Percentiles rank a stretch among this genome's conserved stretches.
Conservation (phyloP, 257 asterid species). For the Ophiorrhiza pumila region DNA sequence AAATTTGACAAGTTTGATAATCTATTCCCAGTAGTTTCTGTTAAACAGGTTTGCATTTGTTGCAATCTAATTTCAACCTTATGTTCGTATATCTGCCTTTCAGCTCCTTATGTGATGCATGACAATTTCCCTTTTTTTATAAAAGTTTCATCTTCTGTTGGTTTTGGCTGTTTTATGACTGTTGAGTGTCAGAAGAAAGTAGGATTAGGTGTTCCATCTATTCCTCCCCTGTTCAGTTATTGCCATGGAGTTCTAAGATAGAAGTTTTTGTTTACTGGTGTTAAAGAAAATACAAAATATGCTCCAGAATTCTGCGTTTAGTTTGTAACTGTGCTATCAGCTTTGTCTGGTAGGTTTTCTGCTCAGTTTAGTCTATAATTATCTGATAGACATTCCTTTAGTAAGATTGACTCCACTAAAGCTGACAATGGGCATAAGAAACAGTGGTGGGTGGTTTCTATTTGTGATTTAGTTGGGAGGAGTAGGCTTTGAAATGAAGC, state of each 20-base stretch:
- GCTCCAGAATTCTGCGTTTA: neutral
- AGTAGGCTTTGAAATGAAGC: neutral
- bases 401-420: neutral
- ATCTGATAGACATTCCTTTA: neutral
- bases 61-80: neutral
- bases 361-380: neutral
- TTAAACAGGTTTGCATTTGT: constrained; percentile 47
- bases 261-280: neutral
- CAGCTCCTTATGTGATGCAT: neutral
- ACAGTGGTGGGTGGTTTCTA: neutral
- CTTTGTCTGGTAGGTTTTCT: neutral
- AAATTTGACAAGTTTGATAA: constrained; percentile 77
- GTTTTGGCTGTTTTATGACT: neutral
- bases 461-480: neutral
- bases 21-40: constrained; percentile 73
- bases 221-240: neutral
- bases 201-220: neutral
- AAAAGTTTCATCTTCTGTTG: neutral
- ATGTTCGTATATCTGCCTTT: neutral
- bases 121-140: neutral
- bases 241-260: neutral
- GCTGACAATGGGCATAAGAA: neutral
- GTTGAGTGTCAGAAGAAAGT: neutral
- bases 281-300: neutral
- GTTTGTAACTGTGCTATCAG: neutral